Conservation (phyloP, 1,284 basidiomycete species). For the Sanghuangporus weigelae region DNA sequence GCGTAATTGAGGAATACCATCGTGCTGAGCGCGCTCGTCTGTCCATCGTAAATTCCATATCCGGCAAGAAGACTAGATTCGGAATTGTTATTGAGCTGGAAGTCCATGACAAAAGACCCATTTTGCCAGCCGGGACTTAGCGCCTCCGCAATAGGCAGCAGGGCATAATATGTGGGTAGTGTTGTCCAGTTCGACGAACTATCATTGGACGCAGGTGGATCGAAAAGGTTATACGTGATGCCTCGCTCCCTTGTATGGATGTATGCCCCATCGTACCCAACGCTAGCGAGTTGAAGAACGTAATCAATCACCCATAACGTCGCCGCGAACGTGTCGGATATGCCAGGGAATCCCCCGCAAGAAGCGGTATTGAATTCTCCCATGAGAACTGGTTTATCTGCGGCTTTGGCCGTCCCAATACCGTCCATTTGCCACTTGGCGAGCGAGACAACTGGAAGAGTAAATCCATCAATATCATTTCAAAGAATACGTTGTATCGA, state of each 20-base stretch:
- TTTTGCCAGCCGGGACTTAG: slow-evolving; percentile 36
- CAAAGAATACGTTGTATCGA: slow-evolving; percentile 42
- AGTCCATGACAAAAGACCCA: slow-evolving; percentile 45
- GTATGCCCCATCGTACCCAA: slow-evolving; percentile 43
- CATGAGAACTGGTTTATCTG: slow-evolving; percentile 44
- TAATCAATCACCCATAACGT: slow-evolving; percentile 71
- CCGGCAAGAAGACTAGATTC: slow-evolving; percentile 36
- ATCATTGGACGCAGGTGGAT: slow-evolving; percentile 36
- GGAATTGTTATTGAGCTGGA: slow-evolving; percentile 40
- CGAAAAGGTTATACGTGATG: slow-evolving; percentile 46
- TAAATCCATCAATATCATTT: slow-evolving; percentile 52
- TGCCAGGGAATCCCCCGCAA: slow-evolving; percentile 75
- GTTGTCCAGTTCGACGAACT: slow-evolving; percentile 42
- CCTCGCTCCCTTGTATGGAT: slow-evolving; percentile 48
- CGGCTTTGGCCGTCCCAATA: slow-evolving; percentile 25
- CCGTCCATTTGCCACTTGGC: slow-evolving; percentile 14
- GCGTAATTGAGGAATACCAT: slow-evolving; percentile 60
- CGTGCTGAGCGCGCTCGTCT: slow-evolving; percentile 33
- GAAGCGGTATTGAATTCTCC: slow-evolving; percentile 80
- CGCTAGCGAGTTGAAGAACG: slow-evolving; percentile 52
- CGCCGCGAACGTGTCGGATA: slow-evolving; percentile 67
- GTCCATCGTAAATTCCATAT: slow-evolving; percentile 55
- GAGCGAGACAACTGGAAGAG: neutral
- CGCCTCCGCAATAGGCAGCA: slow-evolving; percentile 52
- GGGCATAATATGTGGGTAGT: slow-evolving; percentile 51